Conservation (phyloP, 306 rosid species). For the Macrotyloma uniflorum region DNA sequence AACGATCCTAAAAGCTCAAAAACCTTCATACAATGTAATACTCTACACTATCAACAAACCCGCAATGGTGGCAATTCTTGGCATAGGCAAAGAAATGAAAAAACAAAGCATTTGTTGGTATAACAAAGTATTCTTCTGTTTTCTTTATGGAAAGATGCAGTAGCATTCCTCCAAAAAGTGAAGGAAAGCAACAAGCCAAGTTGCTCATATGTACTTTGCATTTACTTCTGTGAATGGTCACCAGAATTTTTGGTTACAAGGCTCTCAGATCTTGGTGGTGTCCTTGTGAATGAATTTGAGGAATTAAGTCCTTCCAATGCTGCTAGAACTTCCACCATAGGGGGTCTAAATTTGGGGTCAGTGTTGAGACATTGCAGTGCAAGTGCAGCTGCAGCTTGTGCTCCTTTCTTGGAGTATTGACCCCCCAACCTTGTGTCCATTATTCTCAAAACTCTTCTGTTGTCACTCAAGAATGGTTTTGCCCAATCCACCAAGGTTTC, state of each 20-base stretch:
- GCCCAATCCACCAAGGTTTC: constrained; percentile 95
- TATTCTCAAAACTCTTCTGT: constrained; percentile 73
- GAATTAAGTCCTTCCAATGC: constrained; percentile 65
- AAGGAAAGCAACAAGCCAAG: constrained; percentile 22
- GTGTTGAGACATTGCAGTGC: constrained; percentile 69
- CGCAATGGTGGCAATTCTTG: neutral
- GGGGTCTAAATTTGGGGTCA: constrained; percentile 79
- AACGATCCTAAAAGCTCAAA: neutral
- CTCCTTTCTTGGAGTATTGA: constrained; percentile 85
- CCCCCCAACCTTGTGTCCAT: constrained; percentile 94
- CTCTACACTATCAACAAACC: neutral
- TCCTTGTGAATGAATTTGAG: constrained; percentile 44
- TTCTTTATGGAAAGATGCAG: neutral
- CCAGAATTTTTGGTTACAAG: constrained; percentile 37
- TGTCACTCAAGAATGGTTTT: constrained; percentile 69
- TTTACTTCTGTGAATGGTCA: constrained; percentile 37
- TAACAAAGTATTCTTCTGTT: neutral
- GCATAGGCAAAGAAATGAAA: constrained; percentile 13
- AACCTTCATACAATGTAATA: constrained; percentile 8
- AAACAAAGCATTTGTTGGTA: constrained; percentile 24
- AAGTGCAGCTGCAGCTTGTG: constrained; percentile 83
- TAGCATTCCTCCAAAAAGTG: constrained; percentile 4
- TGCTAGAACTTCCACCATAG: constrained; percentile 71
- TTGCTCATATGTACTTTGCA: neutral
- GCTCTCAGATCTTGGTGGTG: constrained; percentile 44